Base-by-base conservation (phyloP, 345 rosid species). In the Turnera subulata region DNA sequence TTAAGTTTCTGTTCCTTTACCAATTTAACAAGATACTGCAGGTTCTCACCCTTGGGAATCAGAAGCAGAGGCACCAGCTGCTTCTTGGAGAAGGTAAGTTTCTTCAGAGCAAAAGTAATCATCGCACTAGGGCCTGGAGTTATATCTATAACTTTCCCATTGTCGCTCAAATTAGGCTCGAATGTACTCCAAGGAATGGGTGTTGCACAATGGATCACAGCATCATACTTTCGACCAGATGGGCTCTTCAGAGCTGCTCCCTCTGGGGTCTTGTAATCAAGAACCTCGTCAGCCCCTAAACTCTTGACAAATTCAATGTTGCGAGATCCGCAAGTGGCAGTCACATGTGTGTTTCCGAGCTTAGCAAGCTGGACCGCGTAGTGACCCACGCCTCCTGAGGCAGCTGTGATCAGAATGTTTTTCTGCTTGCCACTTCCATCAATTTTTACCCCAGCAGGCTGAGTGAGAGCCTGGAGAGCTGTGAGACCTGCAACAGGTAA, bases 251-350 rank as follows among this genome's bases (percentile, higher is more conserved):
- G 62, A 44, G 73, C 56, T 44, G 63, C 67, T 15, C 73, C 73
- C 10, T 62, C 58, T 6, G 67, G 63, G 22, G 67, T 62, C 52
- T 24, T 68, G 63, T 68, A 68, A 47, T 68, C 63, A 13, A 62
- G 67, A 56, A 68, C 73, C 63, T 68, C 73, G 16, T 68, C 67
- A 39, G 73, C 73, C 7, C 73, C 73, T n/a, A 68, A 45, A 45
- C 67, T 61, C 62, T 61, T 68, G 4, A 68, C 73, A 2, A 68
- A 37, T 6, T 68, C 63, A 5, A 68, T 35, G 58, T 68, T 68
- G 2, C 73, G 67, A 17, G 73, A 58, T n/a, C 73, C 73, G 8
- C 73, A 68, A n/a, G 73, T 68, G 16, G 73, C 73, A 6, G 73
- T 68, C 35, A 68, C 73, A 25, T 68, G 63, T 5, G 62, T 48